Evolutionary conservation across 2,329 filamentous ascomycete species (phyloP), one percentile per base, ranked within the genome.

Genomic region (Lojkania enalia): DNA sequence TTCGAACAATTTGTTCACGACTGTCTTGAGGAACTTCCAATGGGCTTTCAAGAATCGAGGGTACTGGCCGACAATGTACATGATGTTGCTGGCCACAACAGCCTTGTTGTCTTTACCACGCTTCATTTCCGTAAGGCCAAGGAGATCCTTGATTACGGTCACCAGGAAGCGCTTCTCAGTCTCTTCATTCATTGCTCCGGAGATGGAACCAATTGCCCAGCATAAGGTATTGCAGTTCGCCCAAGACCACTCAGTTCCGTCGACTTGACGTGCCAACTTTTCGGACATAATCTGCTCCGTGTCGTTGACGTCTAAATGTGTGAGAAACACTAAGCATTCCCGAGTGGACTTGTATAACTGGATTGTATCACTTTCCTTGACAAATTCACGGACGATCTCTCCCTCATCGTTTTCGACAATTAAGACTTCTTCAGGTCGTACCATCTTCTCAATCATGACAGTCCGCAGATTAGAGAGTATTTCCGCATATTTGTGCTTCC

Each of bases 371-470:
- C 91, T 96, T 74, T 99, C 94, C 77, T 99, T 99, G 68, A 99
- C 94, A 56, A 99, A 99, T 66, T 99, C 94, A 59, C 94, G 89
- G 20, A 99, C 94, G 60, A 99, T 99, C 69, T 99, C 94, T 52
- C 95, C 94, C 72, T 99, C 94, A 52, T 99, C 94, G 70, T 99
- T 99, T 73, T 99, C 94, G n/a, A 99, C 94, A 63, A 99, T 95
- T 58, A 99, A 73, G 6, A 99, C 95, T 74, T 99, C 95, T 73
- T 99, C 94, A 0, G 94, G 94, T 32, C 91, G 84, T 21, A 99
- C 94, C 94, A 99, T 99, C 79, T 96, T 96, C 76, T 99, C 94
- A 51, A 99, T 97, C 94, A 99, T 99, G 55, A 99, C 94, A 18
- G 92, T 87, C 56, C 94, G 86, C 45, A 99, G 79, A 69, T 96